These are phyloP conservation scores for Perkinsus olseni DNA, from an alignment of 169 alveolate genomes.

Conservation along the genomic window DNA sequence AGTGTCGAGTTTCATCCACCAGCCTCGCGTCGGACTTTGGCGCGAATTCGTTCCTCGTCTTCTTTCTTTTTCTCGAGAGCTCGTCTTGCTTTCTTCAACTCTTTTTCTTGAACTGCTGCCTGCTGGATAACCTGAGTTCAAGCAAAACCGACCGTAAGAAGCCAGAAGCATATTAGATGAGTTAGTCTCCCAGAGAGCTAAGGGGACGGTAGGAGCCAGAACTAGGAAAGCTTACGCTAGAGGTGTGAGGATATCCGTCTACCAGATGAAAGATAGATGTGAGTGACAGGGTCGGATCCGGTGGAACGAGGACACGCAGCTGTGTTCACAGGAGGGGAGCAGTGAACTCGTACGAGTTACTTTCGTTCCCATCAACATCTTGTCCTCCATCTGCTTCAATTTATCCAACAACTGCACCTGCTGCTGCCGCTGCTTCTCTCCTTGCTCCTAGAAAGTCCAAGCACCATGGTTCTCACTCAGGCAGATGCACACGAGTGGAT, in stretches of 20 bases:
- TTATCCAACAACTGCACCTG: slow-evolving; percentile 55
- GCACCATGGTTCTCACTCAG: too few species aligned
- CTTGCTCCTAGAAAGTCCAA: not conserved
- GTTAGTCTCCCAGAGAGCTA: too few species aligned
- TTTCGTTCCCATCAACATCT: slow-evolving; percentile 48
- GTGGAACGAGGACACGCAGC: too few species aligned
- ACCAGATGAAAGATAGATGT: too few species aligned
- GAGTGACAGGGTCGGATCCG: too few species aligned
- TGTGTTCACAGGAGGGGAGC: too few species aligned
- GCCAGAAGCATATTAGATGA: not conserved
- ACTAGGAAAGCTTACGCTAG: too few species aligned
- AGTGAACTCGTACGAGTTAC: slow-evolving; percentile 40
- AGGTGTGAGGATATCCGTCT: too few species aligned
- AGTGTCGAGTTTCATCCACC: too few species aligned
- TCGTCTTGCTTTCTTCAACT: slow-evolving; percentile 45
- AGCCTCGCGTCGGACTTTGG: not conserved
- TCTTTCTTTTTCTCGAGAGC: slow-evolving; percentile 36
- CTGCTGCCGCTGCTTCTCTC: slow-evolving; percentile 18
- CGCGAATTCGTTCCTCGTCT: slow-evolving; percentile 20
- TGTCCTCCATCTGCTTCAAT: slow-evolving; percentile 62
- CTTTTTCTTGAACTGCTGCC: slow-evolving; percentile 52
- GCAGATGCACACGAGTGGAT: too few species aligned
- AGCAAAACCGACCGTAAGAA: not conserved
- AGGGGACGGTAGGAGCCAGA: too few species aligned
- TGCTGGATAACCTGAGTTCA: slow-evolving; percentile 14